Base-by-base conservation (phyloP, 2,329 filamentous ascomycete genomes). In the Paecilomyces sp. region DNA sequence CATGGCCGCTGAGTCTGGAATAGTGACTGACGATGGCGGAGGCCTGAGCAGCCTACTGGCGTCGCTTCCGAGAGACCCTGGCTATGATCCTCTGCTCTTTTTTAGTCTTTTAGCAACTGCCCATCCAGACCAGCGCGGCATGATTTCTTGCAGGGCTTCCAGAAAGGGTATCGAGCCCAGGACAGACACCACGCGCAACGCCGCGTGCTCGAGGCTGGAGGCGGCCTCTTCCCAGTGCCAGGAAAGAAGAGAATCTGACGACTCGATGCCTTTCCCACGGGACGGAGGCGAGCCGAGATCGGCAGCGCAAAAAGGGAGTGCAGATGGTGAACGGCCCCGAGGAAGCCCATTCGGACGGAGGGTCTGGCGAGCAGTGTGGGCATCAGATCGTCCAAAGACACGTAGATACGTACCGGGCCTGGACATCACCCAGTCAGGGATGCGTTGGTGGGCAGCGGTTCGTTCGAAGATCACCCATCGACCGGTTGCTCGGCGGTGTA, bases 91-190 rank as follows among this genome's bases (percentile, higher is more conserved):
- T 30, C 28, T 53, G 31, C 28, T 30, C 51, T 24, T 25, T 53
- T 30, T 53, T 47, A 47, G 41, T 18, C 41, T 18, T 47, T 47
- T 47, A 18, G 41, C 41, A 47, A 15, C 41, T 47, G n/a, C 41
- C n/a, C 51, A 53, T 53, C 51, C 51, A 30, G 51, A 53, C 51
- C 22, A n/a, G 36, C 5, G 36, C 36, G 36, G 41, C 41, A 47
- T 47, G 41, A 53, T 53, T 53, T 53, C 51, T 53, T 53, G 51
- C 51, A 53, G 51, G 51, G 51, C 51, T 47, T 47, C 41, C 41
- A 18, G 15, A 53, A 30, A 13, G 22, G 8, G 51, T 30, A 53
- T 53, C 51, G 51, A 53, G 22, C 8, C 24, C 41, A 47, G 41
- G n/a, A 18, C 41, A 12, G n/a, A 47, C 18, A 47, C 41, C 41